Evolutionary conservation across 768 basidiomycete species (phyloP).

Genomic region (Leccinellum albellum): DNA sequence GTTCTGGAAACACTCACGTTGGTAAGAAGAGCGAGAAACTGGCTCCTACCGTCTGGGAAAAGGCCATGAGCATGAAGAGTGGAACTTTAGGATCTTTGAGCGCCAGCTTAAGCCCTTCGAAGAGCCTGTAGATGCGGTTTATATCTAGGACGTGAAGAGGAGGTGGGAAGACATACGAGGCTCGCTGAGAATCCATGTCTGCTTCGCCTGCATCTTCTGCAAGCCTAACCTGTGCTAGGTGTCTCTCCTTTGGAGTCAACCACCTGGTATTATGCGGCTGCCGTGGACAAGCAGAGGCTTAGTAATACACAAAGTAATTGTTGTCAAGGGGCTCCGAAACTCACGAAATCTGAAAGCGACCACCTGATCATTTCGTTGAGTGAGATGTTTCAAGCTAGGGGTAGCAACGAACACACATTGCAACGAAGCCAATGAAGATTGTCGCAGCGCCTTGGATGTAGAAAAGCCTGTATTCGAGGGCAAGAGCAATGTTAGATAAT

Average conservation of each 20-base stretch:
- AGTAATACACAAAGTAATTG: neutral
- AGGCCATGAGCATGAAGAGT: conserved; percentile 54
- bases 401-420: conserved; percentile 38
- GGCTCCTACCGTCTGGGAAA: conserved; percentile 50
- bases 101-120: neutral
- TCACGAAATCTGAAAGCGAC: conserved; percentile 56
- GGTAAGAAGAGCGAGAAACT: conserved; percentile 61
- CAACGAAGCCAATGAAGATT: conserved; percentile 45
- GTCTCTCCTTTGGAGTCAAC: conserved; percentile 47
- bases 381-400: neutral
- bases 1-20: neutral
- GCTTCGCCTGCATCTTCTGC: conserved; percentile 39
- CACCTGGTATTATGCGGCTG: conserved; percentile 63
- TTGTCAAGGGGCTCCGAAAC: conserved; percentile 13
- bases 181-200: conserved; percentile 48
- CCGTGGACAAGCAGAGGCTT: neutral
- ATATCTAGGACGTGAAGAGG: neutral
- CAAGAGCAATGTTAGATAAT: neutral
- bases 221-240: conserved; percentile 59
- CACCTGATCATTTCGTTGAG: conserved; percentile 36
- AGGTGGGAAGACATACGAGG: conserved; percentile 45
- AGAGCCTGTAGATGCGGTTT: conserved; percentile 6
- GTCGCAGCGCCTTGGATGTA: neutral
- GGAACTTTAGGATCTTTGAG: conserved; percentile 4
- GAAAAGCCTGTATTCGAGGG: neutral